These are phyloP conservation scores for Mycena olivaceomarginata DNA, from an alignment of 768 basidiomycete species.

Conservation along the genomic window DNA sequence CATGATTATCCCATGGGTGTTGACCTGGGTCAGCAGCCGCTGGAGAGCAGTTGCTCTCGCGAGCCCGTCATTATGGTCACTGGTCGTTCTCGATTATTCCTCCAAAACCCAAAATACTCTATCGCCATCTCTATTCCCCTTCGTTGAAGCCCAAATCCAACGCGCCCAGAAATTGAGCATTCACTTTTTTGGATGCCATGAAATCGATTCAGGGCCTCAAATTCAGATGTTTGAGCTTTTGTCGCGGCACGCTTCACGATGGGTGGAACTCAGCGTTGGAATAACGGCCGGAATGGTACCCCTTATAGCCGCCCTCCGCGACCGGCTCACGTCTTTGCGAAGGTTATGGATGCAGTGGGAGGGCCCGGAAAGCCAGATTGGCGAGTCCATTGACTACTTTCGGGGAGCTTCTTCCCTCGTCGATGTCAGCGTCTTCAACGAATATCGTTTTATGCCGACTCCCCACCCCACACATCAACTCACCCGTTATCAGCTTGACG, in stretches of 20 bases:
- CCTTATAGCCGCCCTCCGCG: neutral
- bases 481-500: constrained; percentile 13
- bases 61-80: constrained; percentile 19
- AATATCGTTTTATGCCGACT: neutral
- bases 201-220: neutral
- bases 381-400: constrained; percentile 13
- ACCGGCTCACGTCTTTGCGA: neutral
- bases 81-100: neutral
- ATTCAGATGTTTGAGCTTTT: constrained; percentile 2
- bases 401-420: neutral
- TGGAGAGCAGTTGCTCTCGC: constrained; percentile 17
- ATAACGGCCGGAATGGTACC: constrained; percentile 5
- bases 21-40: neutral
- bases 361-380: neutral
- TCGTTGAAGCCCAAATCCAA: neutral
- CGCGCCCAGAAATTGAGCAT: constrained; percentile 15
- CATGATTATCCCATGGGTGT: constrained; percentile 8
- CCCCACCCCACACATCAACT: constrained; percentile 18
- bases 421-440: neutral
- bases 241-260: neutral
- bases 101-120: neutral
- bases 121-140: neutral
- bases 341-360: constrained; percentile 16
- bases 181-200: neutral
- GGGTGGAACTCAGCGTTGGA: constrained; percentile 24